These are phyloP conservation scores for Cenchrus purpureus DNA, from an alignment of 176 grass and related monocot genomes.

Conservation along the genomic window DNA sequence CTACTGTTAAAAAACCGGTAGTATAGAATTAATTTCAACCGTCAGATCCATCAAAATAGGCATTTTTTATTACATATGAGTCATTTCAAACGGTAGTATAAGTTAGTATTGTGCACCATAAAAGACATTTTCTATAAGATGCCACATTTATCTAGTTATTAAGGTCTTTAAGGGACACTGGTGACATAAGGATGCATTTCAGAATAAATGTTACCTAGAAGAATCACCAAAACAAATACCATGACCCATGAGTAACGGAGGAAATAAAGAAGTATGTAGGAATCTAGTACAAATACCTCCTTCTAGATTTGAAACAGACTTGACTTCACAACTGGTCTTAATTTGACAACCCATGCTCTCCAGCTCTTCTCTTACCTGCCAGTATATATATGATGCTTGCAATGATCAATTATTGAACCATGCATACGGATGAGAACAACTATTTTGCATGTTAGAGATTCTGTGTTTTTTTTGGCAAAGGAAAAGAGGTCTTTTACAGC, in stretches of 20 bases:
- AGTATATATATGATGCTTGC: neutral
- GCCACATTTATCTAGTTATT: no score
- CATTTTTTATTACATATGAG: no score
- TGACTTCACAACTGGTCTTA: constrained; percentile 61
- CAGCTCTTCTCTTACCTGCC: constrained; percentile 64
- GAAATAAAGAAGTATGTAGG: neutral
- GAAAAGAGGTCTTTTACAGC: no score
- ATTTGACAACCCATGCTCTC: constrained; percentile 64
- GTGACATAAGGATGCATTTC: no score
- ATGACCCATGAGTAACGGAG: neutral
- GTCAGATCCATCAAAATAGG: no score
- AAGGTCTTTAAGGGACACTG: no score
- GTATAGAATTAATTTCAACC: no score
- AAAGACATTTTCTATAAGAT: no score
- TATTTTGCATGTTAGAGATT: neutral
- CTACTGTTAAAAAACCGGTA: no score
- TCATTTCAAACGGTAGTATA: no score
- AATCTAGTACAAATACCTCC: constrained; percentile 26
- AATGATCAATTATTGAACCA: neutral
- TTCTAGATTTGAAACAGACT: constrained; percentile 51
- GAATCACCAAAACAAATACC: neutral
- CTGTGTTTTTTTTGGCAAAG: neutral
- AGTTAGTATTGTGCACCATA: no score
- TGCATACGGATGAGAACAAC: neutral
- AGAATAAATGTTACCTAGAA: no score